Conservation (phyloP, 257 asterid species). For the Solanum sitiens region DNA sequence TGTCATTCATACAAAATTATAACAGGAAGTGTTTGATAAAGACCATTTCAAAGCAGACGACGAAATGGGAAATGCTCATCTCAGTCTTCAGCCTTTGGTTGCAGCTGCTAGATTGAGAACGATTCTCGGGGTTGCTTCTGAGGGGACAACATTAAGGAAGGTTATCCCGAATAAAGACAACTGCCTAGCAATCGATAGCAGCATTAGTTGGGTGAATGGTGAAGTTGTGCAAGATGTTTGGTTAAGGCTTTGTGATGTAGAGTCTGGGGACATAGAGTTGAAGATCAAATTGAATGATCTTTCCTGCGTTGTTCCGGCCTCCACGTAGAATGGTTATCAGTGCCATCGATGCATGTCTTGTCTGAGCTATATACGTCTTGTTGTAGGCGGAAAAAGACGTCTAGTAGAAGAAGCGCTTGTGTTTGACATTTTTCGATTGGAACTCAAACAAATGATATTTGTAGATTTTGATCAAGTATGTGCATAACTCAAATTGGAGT, state of each 20-base stretch:
- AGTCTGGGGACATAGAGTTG: slow-evolving; percentile 34
- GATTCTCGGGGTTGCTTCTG: slow-evolving; percentile 19
- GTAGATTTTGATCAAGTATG: neutral
- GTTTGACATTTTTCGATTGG: neutral
- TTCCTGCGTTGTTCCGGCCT: slow-evolving; percentile 2
- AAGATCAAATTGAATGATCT: slow-evolving; percentile 19
- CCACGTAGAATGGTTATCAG: neutral
- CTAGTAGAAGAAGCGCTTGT: neutral
- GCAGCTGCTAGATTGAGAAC: slow-evolving; percentile 33
- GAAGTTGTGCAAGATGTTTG: slow-evolving; percentile 37
- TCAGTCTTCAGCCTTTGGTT: slow-evolving; percentile 32
- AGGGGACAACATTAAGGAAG: slow-evolving; percentile 34
- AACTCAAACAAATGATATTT: neutral
- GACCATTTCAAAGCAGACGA: slow-evolving; percentile 39
- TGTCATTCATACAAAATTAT: neutral
- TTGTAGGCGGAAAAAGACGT: neutral
- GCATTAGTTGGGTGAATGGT: slow-evolving; percentile 17
- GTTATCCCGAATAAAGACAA: slow-evolving; percentile 34
- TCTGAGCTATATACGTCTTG: neutral
- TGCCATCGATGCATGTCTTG: neutral
- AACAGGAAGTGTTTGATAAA: slow-evolving; percentile 38
- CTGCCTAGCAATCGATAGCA: slow-evolving; percentile 31
- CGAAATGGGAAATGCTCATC: slow-evolving; percentile 32
- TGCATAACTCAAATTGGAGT: neutral
- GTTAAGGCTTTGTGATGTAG: slow-evolving; percentile 37